Conservation (phyloP, 805 yeast genomes). For the Candida vaughaniae region DNA sequence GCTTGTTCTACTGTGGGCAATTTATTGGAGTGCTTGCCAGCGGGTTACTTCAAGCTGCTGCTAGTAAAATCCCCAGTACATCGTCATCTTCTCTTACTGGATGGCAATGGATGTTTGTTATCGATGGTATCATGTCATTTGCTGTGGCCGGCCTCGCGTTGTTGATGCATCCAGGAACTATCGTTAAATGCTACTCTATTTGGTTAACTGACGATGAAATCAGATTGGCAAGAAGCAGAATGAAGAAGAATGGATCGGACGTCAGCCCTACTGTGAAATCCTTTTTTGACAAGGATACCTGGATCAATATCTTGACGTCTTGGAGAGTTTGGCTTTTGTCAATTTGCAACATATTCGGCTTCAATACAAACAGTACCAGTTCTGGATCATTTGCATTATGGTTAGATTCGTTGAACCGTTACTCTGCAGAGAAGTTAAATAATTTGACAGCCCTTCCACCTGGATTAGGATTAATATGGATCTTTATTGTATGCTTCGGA, state of each 20-base stretch:
- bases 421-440: conserved; percentile 45
- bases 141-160: conserved; percentile 19
- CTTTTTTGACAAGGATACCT: conserved; percentile 23
- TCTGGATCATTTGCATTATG: conserved; percentile 33
- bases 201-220: conserved; percentile 58
- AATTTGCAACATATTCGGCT: conserved; percentile 24
- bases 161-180: conserved; percentile 25
- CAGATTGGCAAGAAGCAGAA: conserved; percentile 44
- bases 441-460: conserved; percentile 56
- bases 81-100: conserved; percentile 9
- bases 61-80: conserved; percentile 7
- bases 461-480: conserved; percentile 54
- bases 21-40: conserved; percentile 28
- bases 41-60: conserved; percentile 23
- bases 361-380: conserved; percentile 30
- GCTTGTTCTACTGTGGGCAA: conserved; percentile 28
- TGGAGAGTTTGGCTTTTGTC: conserved; percentile 32
- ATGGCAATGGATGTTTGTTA: conserved; percentile 27
- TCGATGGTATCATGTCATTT: conserved; percentile 23
- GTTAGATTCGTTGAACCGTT: conserved; percentile 32
- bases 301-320: conserved; percentile 27
- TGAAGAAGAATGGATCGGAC: conserved; percentile 21
- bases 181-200: conserved; percentile 43
- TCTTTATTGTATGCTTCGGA: conserved; percentile 45
- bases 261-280: conserved; percentile 17